Evolutionary conservation across 495 filamentous ascomycete genomes (phyloP).

Genomic region (Xylaria flabelliformis): DNA sequence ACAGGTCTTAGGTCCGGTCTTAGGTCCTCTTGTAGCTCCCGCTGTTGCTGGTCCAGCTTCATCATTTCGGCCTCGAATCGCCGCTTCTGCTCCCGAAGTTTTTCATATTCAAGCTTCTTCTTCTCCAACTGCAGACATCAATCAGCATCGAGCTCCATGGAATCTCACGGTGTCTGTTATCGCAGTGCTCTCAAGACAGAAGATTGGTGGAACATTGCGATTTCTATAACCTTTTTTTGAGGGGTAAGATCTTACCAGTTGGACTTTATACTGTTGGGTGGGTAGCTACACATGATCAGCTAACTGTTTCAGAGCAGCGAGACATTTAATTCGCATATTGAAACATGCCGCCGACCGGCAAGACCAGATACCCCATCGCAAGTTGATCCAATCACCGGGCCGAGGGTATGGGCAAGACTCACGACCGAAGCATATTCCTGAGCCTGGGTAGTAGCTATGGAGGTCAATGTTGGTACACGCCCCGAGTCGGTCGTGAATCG

Average conservation of each 20-base stretch:
- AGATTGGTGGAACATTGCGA: not conserved
- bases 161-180: not conserved
- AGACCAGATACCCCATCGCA: conserved; percentile 21
- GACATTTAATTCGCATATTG: conserved; percentile 39
- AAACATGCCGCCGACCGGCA: conserved; percentile 36
- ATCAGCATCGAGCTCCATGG: conserved; percentile 36
- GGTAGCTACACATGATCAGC: conserved; percentile 45
- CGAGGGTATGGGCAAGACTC: conserved; percentile 42
- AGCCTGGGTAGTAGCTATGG: conserved; percentile 61
- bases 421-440: conserved; percentile 51
- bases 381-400: not conserved
- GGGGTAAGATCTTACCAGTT: conserved; percentile 56
- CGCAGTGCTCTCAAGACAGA: conserved; percentile 9
- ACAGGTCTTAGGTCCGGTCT: conserved; percentile 67
- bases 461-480: conserved; percentile 79
- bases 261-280: conserved; percentile 63
- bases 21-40: conserved; percentile 79
- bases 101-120: conserved; percentile 86
- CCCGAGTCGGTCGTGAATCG: conserved; percentile 94
- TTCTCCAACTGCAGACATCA: conserved; percentile 75
- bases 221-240: not conserved
- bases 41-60: conserved; percentile 80
- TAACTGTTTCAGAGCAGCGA: conserved; percentile 37
- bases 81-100: conserved; percentile 81
- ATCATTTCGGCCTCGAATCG: conserved; percentile 88